Base-by-base conservation (phyloP, 805 yeast genomes). In the Nakazawaea sp. region DNA sequence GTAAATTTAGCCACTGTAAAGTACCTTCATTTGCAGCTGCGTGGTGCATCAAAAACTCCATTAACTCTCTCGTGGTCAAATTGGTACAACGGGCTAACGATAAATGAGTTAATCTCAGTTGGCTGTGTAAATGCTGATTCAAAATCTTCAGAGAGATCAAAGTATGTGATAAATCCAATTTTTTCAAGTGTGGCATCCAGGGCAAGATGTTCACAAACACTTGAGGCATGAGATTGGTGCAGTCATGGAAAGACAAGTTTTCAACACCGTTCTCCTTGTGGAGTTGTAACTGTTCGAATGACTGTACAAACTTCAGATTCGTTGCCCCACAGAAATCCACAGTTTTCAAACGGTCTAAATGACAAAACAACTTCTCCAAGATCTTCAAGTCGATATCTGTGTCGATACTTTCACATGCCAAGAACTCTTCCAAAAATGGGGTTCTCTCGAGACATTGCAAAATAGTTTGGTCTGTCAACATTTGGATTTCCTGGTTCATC, bases 321-420 rank as follows among this genome's bases (percentile, higher is more conserved):
- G 86, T 75, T 27, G 94, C 84, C 6, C 96, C 97, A 57, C 96
- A 88, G 45, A 88, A 86, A 58, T 88, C 97, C 10, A 88, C 59
- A 1, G 85, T 75, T 55, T 80, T 73, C 34, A 89, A 62, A 38
- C 68, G 61, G 4, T 70, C 70, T 49, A 76, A 58, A 16, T 61
- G 46, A 45, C 76, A 75, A 53, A 82, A 77, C 18, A 84, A 61
- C 33, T 56, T 54, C 45, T 68, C 61, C 35, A 84, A 58, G 1
- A 84, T 76, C n/a, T 62, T 53, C 1, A 59, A 58, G 54, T 81
- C 83, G 50, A 88, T 63, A 53, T 88, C 96, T 52, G 72, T 83
- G 59, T 87, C 92, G 41, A 88, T 82, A 47, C 83, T 81, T 53
- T 88, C 97, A 45, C 83, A 75, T 2, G 87, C 92, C 39, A 87